Evolutionary conservation across 805 yeast genomes (phyloP).

Genomic region (Wickerhamia fluorescens): DNA sequence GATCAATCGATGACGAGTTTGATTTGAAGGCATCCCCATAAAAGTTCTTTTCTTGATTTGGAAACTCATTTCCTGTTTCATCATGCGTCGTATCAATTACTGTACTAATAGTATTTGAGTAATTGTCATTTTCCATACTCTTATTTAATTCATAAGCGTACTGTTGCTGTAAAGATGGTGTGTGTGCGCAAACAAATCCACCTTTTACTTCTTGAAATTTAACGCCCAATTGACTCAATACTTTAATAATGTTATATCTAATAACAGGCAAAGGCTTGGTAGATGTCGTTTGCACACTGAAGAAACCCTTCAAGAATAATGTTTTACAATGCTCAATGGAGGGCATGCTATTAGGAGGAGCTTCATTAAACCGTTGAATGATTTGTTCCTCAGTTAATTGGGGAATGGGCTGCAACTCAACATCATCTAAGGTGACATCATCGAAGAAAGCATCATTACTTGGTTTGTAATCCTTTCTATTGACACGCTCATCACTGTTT

Average conservation of each 20-base stretch:
- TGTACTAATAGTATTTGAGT: slow-evolving; percentile 10
- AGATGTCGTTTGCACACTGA: slow-evolving; percentile 91
- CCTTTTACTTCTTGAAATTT: slow-evolving; percentile 86
- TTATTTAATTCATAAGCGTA: neutral
- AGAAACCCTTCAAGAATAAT: slow-evolving; percentile 84
- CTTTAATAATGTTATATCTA: slow-evolving; percentile 74
- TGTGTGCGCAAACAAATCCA: slow-evolving; percentile 80
- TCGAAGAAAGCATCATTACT: slow-evolving; percentile 48
- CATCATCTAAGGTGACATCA: slow-evolving; percentile 42
- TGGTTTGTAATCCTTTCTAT: slow-evolving; percentile 9
- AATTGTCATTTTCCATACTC: slow-evolving; percentile 3
- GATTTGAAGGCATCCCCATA: slow-evolving; percentile 37
- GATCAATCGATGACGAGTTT: slow-evolving; percentile 22
- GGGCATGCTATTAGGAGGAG: slow-evolving; percentile 79
- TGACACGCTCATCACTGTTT: slow-evolving; percentile 38
- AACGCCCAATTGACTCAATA: slow-evolving; percentile 69
- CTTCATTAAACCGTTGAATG: slow-evolving; percentile 39
- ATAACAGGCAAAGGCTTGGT: slow-evolving; percentile 87
- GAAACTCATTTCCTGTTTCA: slow-evolving; percentile 10
- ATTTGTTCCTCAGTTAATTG: slow-evolving; percentile 34
- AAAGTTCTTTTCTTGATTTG: slow-evolving; percentile 24
- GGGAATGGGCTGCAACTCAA: slow-evolving; percentile 25
- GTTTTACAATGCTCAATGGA: slow-evolving; percentile 92
- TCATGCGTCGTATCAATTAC: slow-evolving; percentile 13
- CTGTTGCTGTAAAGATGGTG: slow-evolving; percentile 36